Evolutionary conservation across 1,284 basidiomycete species (phyloP).

Genomic region (Pulveroboletus sp.): DNA sequence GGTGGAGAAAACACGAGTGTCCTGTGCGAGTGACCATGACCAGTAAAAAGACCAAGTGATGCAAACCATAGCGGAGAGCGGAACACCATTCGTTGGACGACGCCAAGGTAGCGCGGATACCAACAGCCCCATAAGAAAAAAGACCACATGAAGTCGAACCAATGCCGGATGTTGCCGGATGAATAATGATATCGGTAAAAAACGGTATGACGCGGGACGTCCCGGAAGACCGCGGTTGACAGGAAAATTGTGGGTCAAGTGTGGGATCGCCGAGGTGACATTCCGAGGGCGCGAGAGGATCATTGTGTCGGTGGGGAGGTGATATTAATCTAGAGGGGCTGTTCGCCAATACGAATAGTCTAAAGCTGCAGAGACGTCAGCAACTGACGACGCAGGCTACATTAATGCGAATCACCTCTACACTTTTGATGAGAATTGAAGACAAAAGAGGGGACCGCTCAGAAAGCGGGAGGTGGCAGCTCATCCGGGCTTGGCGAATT

Average conservation of each 20-base stretch:
- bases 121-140: slow-evolving; percentile 36
- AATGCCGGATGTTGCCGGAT: slow-evolving; percentile 42
- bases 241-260: slow-evolving; percentile 1
- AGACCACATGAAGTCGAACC: slow-evolving; percentile 27
- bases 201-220: slow-evolving; percentile 32
- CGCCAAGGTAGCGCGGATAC: slow-evolving; percentile 34
- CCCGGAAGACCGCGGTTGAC: slow-evolving; percentile 21
- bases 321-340: slow-evolving; percentile 41
- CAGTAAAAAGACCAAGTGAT: slow-evolving; percentile 31
- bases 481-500: slow-evolving; percentile 79
- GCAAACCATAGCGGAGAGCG: slow-evolving; percentile 35
- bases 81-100: slow-evolving; percentile 38
- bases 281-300: slow-evolving; percentile 18
- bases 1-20: slow-evolving; percentile 36
- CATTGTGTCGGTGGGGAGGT: slow-evolving; percentile 31
- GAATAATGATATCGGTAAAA: slow-evolving; percentile 47
- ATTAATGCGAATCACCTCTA: slow-evolving; percentile 41
- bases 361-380: slow-evolving; percentile 20
- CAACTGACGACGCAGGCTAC: neutral
- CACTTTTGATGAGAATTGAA: slow-evolving; percentile 39
- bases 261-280: slow-evolving; percentile 5
- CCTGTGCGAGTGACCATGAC: slow-evolving; percentile 45
- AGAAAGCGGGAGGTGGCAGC: slow-evolving; percentile 65
- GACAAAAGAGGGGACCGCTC: slow-evolving; percentile 33
- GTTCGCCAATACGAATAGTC: slow-evolving; percentile 31